Evolutionary conservation across 2,329 filamentous ascomycete genomes (phyloP), one percentile per base, ranked within the genome.

Genomic region (Fusarium sp.): DNA sequence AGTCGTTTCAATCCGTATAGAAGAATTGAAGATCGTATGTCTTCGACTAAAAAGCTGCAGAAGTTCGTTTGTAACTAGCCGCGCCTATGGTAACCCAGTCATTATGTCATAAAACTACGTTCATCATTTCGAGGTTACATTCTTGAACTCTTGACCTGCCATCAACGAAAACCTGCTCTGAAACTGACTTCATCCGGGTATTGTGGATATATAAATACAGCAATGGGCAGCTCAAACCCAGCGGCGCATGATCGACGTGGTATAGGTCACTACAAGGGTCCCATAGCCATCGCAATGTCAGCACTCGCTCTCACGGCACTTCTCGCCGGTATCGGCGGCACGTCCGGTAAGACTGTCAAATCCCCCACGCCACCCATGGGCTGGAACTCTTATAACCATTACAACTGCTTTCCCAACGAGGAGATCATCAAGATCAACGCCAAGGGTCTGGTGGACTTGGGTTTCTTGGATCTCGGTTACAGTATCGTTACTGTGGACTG

Each of bases 351-450:
- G 20, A 72, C 56, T 0, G 65, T 61, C 2, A 75, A 65, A 27
- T 77, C 78, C 2, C 68, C 75, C 7, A 80, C 81, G 2, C 83
- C 83, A 4, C 80, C 81, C 1, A 83, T 84, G 82, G 82, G 86
- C 14, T 90, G 87, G 87, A 89, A 89, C 65, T 85, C 83, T 4
- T 90, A 90, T 69, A 90, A 90, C 57, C 81, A 83, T 44, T 75
- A 75, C 16, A 62, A 59, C 18, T 75, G 74, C 34, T 56, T 47
- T 6, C 69, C 69, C 0, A 61, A 65, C 0, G 74, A 75, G 24
- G 56, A 62, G 0, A 69, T 75, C 18, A 74, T 75, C 46, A 75
- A 74, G 41, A 77, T 79, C 4, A 89, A 87, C 60, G 85, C 86
- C 1, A 78, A 86, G 44, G 87, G 85, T 0, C 75, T 90, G 0